Base-by-base conservation (phyloP, 176 grass and related monocot genomes). In the Pontederia crassipes region DNA sequence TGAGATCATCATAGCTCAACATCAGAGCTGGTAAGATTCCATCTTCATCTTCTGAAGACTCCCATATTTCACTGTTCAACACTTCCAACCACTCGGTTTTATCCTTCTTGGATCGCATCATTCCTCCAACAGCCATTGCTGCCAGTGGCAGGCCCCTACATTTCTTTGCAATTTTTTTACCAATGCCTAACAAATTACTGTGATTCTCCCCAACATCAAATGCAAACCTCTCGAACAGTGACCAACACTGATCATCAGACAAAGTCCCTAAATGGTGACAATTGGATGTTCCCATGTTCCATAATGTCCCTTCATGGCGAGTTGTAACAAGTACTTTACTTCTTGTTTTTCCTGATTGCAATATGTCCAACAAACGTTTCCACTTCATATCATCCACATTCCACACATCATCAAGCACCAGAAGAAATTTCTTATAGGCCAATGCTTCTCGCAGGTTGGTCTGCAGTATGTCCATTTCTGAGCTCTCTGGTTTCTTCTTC, bases 141-240 rank as follows among this genome's bases (percentile, higher is more conserved):
- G 75, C 75, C n/a, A 78, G 62, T 27, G 75, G 75, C 17, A 64
- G 46, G 35, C 75, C 67, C 2, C 13, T 12, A 17, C 75, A 78
- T 71, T 78, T 78, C 51, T 78, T 71, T 40, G 50, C 67, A 64
- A 78, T 78, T 8, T 70, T 2, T 71, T 65, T 58, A 7, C 75
- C 75, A 64, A 64, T 58, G 32, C 2, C 15, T 28, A 55, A 48
- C 11, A 78, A 78, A 46, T 20, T 49, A 14, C 14, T 10, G 14
- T 14, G 49, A 12, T 52, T 14, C 14, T 52, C 49, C 14, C 49
- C 11, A 52, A 4, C 49, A 4, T 15, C 11, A 52, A 52, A 52
- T 12, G 49, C 49, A 14, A 52, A 52, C 14, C 11, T 52, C 11
- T 4, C 12, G 14, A 52, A 52, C 49, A 52, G 49, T 12, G 49